These are phyloP conservation scores for Rhododendron simsii DNA, from an alignment of 148 eudicot genomes.

Conservation along the genomic window DNA sequence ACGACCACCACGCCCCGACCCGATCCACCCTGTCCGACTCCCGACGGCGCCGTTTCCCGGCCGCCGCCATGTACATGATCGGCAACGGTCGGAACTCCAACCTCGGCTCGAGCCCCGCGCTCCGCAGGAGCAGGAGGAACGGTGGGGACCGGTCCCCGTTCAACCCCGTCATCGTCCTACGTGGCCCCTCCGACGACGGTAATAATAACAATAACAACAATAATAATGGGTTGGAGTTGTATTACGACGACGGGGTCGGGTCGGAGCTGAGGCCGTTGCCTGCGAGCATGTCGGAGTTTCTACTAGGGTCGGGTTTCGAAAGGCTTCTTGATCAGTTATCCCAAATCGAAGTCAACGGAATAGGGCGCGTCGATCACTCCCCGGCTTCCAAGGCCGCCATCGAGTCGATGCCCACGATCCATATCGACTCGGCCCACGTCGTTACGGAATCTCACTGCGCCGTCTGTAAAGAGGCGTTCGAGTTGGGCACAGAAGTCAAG, in stretches of 20 bases:
- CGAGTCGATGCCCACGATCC: slow-evolving; percentile 23
- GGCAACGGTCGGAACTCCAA: slow-evolving; percentile 31
- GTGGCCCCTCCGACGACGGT: slow-evolving; percentile 48
- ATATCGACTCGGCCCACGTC: slow-evolving; percentile 13
- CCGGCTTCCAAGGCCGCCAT: slow-evolving; percentile 32
- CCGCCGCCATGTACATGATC: slow-evolving; percentile 51
- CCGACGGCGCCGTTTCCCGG: slow-evolving; percentile 52
- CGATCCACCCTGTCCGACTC: slow-evolving; percentile 32
- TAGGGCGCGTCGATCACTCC: slow-evolving; percentile 17
- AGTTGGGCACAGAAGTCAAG: slow-evolving; percentile 13
- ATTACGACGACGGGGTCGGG: slow-evolving; percentile 80
- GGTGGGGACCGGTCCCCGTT: slow-evolving; percentile 79
- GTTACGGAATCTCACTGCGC: slow-evolving; percentile 18
- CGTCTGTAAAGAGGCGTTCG: slow-evolving; percentile 27
- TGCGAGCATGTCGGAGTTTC: slow-evolving; percentile 23
- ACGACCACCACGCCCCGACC: slow-evolving; percentile 13
- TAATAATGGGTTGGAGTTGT: slow-evolving; percentile 64
- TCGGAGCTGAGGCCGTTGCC: slow-evolving; percentile 67
- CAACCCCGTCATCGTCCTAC: slow-evolving; percentile 86
- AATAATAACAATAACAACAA: not conserved
- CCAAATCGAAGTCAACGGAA: slow-evolving; percentile 19
- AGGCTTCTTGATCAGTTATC: slow-evolving; percentile 24
- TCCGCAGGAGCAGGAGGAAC: slow-evolving; percentile 48
- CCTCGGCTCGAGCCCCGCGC: slow-evolving; percentile 20
- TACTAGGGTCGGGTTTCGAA: slow-evolving; percentile 24